These are phyloP conservation scores for Spergularia bocconei DNA, from an alignment of 148 eudicot species.

Conservation along the genomic window DNA sequence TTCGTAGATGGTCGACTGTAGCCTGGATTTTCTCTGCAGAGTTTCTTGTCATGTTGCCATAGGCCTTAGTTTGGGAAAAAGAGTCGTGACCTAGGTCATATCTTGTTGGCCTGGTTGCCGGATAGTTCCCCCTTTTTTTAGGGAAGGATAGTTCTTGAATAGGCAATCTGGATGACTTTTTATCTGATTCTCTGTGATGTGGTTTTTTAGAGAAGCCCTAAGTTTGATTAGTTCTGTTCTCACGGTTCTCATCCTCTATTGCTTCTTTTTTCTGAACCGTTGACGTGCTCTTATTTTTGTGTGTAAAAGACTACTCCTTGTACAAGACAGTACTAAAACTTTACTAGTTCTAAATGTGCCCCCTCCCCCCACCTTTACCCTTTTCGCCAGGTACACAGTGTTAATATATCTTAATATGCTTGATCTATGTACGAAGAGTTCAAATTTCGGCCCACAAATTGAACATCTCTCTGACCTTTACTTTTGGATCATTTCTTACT, in stretches of 20 bases:
- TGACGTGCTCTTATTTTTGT: no score
- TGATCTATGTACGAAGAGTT: no score
- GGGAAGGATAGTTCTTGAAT: neutral
- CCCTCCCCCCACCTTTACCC: neutral
- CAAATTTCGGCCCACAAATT: neutral
- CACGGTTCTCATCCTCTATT: no score
- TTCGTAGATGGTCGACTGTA: neutral
- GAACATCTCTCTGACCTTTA: constrained; percentile 2
- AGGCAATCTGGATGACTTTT: neutral
- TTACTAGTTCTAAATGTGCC: neutral
- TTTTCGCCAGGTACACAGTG: no score
- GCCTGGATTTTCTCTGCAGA: neutral
- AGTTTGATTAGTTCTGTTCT: neutral
- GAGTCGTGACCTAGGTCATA: neutral
- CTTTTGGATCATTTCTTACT: constrained; percentile 6
- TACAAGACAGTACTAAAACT: neutral
- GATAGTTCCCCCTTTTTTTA: neutral
- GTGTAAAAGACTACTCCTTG: no score
- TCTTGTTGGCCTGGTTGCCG: neutral
- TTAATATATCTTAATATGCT: no score
- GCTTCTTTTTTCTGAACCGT: no score
- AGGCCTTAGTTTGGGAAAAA: constrained; percentile 3
- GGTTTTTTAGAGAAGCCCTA: neutral
- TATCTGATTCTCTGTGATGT: neutral
- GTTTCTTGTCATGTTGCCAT: neutral